Evolutionary conservation across 2,329 filamentous ascomycete species (phyloP), one percentile per base, ranked within the genome.

Genomic region (Keithomyces neogunnii): DNA sequence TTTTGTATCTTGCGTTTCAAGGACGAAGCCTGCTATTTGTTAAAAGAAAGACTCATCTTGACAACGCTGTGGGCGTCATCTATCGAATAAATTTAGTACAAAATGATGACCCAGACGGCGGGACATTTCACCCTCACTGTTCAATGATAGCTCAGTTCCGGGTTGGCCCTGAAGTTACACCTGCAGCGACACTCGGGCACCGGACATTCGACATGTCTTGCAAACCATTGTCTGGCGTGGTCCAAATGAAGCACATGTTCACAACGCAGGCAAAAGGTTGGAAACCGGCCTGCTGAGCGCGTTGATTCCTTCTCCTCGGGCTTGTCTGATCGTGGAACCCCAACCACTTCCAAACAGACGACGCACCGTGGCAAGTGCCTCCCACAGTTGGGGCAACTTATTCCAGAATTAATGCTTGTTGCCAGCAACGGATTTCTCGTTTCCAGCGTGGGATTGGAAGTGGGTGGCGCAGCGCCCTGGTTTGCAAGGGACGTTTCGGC

Each of bases 181-280:
- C 76, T 73, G 56, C 84, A 87, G 48, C 80, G 73, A 60, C 84
- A 87, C 66, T 86, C 83, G 1, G 84, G 81, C 47, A 86, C 81
- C 0, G 84, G 82, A 60, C 84, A 86, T 66, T 86, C 81, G 31
- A 74, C 73, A 57, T 86, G 82, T 33, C 80, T 68, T 5, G 75
- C 70, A 59, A 86, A 87, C 84, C 84, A 87, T 65, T 79, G 75
- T 57, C 80, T 68, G 5, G 82, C 82, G 61, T 86, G 84, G 58
- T 86, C 83, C 52, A 85, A 71, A 59, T 87, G 84, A 60, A 83
- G 67, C 8, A 84, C 81, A 60, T 87, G 84, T 60, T 85, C 82
- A 62, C 84, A 87, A 57, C 77, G 76, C 43, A 86, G 71, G 55
- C 84, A 87, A 60, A 86, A 86, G 0, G 81, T 85, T n/a, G 82